A percentile compares a stretch with the other conserved stretches of the same genome.
Evolutionary conservation across 768 basidiomycete genomes (phyloP).

Genomic region (Mycena rosella): DNA sequence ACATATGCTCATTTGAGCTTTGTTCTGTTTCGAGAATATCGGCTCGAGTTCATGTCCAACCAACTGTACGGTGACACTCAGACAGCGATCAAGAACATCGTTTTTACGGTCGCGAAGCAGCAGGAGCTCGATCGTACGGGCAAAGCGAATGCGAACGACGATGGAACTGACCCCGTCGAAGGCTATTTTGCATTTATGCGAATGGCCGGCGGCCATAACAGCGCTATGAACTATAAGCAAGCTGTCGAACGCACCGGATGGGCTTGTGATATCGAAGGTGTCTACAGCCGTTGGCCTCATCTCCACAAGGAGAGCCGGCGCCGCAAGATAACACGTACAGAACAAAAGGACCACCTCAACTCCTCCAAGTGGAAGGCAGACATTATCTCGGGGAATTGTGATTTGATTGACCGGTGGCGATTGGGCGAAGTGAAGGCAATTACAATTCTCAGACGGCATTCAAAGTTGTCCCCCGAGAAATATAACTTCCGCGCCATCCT

Average conservation of each 20-base stretch:
- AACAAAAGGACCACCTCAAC: constrained; percentile 9
- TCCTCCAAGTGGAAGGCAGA: neutral
- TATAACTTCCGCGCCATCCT: neutral
- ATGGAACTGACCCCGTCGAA: neutral
- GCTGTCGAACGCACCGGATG: neutral
- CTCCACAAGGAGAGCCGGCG: neutral
- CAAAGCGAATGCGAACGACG: constrained; percentile 34
- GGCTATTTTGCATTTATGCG: constrained; percentile 16
- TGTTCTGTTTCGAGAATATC: too few relatives aligned
- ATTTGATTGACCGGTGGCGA: neutral
- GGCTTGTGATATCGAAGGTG: neutral
- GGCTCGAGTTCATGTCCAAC: too few relatives aligned
- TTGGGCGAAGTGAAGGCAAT: neutral
- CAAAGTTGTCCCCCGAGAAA: neutral
- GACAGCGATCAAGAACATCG: too few relatives aligned
- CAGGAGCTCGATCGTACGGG: too few relatives aligned
- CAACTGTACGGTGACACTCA: too few relatives aligned
- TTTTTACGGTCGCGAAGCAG: too few relatives aligned
- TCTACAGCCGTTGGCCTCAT: neutral
- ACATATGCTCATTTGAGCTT: too few relatives aligned
- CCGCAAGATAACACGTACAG: neutral
- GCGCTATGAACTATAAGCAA: constrained; percentile 2
- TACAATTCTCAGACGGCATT: neutral
- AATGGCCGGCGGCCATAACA: neutral
- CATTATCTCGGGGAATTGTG: neutral